A percentile compares a stretch with the other conserved stretches of the same genome.
Evolutionary conservation across 208 protist species (phyloP).

Genomic region (Herpetomonas muscarum): DNA sequence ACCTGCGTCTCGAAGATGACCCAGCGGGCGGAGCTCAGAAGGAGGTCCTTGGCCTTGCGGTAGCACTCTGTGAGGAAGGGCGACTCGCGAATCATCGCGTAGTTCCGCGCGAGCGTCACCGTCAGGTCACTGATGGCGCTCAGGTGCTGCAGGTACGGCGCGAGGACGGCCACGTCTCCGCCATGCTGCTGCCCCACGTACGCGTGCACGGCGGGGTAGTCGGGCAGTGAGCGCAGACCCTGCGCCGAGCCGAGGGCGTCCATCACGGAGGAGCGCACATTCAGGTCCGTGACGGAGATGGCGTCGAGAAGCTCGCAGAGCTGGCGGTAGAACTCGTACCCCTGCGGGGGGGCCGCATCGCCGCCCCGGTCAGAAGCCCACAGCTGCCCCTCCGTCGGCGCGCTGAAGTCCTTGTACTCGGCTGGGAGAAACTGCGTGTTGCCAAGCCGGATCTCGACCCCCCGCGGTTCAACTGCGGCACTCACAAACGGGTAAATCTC

Average conservation of each 20-base stretch:
- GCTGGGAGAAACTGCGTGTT: conserved; percentile 78
- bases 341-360: conserved; percentile 27
- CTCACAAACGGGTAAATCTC: conserved; percentile 88
- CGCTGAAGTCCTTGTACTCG: conserved; percentile 69
- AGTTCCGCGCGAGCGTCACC: conserved; percentile 58
- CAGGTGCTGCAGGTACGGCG: conserved; percentile 72
- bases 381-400: conserved; percentile 19
- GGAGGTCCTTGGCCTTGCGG: conserved; percentile 49
- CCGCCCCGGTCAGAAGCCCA: conserved; percentile 19
- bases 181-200: conserved; percentile 3
- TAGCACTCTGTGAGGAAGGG: conserved; percentile 57
- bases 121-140: conserved; percentile 59
- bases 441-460: conserved; percentile 60
- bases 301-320: conserved; percentile 57
- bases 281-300: conserved; percentile 26
- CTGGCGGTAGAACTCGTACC: conserved; percentile 75
- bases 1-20: conserved; percentile 67
- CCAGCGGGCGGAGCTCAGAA: conserved; percentile 78
- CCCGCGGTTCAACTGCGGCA: conserved; percentile 53
- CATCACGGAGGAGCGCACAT: background rate
- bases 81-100: conserved; percentile 55
- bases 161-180: conserved; percentile 6
- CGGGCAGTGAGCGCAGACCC: conserved; percentile 11
- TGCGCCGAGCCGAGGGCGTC: conserved; percentile 3
- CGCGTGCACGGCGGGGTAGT: conserved; percentile 23